A percentile compares a stretch with the other conserved stretches of the same genome.
These are phyloP conservation scores for Xylariomycetidae sp. DNA, from an alignment of 2,329 filamentous ascomycete species.

Conservation along the genomic window DNA sequence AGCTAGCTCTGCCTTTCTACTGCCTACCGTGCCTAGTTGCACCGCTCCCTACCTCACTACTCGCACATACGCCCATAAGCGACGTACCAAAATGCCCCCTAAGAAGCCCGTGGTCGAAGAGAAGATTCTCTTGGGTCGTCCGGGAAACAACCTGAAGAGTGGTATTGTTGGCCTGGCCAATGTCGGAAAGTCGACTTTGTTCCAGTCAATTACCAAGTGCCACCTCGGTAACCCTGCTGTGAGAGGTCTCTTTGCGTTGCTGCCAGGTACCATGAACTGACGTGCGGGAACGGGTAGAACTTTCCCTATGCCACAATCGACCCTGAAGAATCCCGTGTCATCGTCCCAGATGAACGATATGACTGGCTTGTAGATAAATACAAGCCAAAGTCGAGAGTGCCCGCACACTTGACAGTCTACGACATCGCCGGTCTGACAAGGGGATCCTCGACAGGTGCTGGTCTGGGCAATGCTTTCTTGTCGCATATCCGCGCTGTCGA, in stretches of 20 bases:
- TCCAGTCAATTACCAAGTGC: conserved; percentile 99
- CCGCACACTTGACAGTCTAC: conserved; percentile 95
- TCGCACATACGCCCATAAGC: conserved; percentile 53
- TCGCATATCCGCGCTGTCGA: conserved; percentile 98
- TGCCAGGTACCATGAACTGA: conserved; percentile 26
- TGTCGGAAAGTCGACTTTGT: conserved; percentile 98
- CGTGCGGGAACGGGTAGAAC: conserved; percentile 54
- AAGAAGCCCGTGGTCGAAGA: conserved; percentile 91
- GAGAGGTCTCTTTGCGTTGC: conserved; percentile 38
- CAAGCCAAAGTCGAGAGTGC: conserved; percentile 95
- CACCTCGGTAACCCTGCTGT: conserved; percentile 94
- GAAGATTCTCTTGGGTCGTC: conserved; percentile 92
- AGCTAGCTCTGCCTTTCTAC: conserved; percentile 61
- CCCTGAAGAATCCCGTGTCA: conserved; percentile 94
- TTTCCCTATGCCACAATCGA: conserved; percentile 99
- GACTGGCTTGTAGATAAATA: conserved; percentile 96
- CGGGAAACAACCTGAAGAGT: conserved; percentile 97
- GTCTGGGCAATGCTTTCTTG: conserved; percentile 95
- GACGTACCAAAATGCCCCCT: conserved; percentile 79
- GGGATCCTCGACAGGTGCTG: conserved; percentile 93
- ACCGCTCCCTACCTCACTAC: conserved; percentile 40
- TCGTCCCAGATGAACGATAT: conserved; percentile 93
- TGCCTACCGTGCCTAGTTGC: conserved; percentile 45
- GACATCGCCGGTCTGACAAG: conserved; percentile 96
- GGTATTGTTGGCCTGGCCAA: conserved; percentile 99